Base-by-base conservation (phyloP, 1,139 yeast species). In the Maudiozyma humilis region DNA sequence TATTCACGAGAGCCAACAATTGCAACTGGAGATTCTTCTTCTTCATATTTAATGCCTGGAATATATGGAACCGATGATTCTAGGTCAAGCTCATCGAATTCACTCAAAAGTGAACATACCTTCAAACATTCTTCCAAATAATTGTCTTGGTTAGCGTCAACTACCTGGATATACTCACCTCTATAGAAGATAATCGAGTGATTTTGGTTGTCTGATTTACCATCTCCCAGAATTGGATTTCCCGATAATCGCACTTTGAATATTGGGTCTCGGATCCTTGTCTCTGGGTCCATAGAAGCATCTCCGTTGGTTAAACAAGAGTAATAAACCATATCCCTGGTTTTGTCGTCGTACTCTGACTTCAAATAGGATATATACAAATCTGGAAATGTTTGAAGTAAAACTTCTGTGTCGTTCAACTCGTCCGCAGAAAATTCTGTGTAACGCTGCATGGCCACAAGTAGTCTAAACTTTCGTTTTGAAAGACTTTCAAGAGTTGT, bases 101-200 rank as follows among this genome's bases (percentile, higher is more conserved):
- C 95, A 1, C 87, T 75, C 23, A 86, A 63, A 3, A 85, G 77
- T 4, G 88, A 79, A 51, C 93, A 74, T 32, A 86, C 83, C 60
- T 86, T 86, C 48, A 86, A 61, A 54, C 95, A 86, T 58, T 86
- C 95, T 56, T 86, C 95, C 25, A 86, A 58, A 58, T 86, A 86
- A 58, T 86, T 84, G 59, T 86, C 95, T 59, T 86, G 95, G 53
- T 86, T 86, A 0, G 95, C 91, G 65, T 86, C 95, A 38, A 86
- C 77, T 1, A 86, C 84, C 62, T 86, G 95, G 48, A 86, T 81
- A 54, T 85, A 86, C 54, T 86, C 95, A 1, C 95, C 95, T 32
- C 95, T 73, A 52, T 82, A 79, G 55, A 79, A 86, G 2, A 84
- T 76, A n/a, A 86, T 55, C 0, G 93, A 74, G 57, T 78, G 79